A percentile compares a stretch with the other conserved stretches of the same genome.
These are phyloP conservation scores for Domatiomyces globalis DNA, from an alignment of 2,329 filamentous ascomycete species.

Conservation along the genomic window DNA sequence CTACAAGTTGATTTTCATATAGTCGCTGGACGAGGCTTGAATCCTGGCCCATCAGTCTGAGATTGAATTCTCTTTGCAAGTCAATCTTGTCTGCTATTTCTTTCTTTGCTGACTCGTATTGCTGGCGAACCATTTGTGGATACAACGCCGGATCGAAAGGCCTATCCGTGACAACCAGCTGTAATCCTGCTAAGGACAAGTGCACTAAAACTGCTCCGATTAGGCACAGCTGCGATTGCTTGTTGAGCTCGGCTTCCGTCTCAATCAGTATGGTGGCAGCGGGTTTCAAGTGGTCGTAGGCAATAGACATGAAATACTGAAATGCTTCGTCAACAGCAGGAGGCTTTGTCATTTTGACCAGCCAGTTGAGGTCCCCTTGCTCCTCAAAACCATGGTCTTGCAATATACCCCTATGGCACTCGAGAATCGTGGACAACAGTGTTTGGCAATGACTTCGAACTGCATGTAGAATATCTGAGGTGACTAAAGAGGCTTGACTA, in stretches of 20 bases:
- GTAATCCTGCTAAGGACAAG: constrained; percentile 59
- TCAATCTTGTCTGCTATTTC: constrained; percentile 44
- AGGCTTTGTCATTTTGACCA: constrained; percentile 1
- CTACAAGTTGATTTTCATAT: constrained; percentile 46
- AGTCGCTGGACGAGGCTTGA: constrained; percentile 53
- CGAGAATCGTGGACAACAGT: neutral
- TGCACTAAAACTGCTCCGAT: constrained; percentile 56
- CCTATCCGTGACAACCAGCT: constrained; percentile 72
- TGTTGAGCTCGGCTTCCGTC: constrained; percentile 5
- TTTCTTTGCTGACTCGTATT: constrained; percentile 42
- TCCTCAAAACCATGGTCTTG: constrained; percentile 4
- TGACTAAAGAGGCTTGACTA: neutral
- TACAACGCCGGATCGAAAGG: constrained; percentile 64
- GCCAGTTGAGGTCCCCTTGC: constrained; percentile 2
- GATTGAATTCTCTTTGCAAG: constrained; percentile 52
- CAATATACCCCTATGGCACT: constrained; percentile 1
- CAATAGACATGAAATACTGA: neutral
- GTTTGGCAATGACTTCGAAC: neutral
- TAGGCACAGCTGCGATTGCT: constrained; percentile 3
- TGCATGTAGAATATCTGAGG: neutral
- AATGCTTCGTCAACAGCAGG: neutral
- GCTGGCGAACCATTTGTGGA: constrained; percentile 47
- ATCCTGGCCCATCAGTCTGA: constrained; percentile 50
- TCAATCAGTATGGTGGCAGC: neutral
- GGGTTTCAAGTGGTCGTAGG: neutral